Percentiles rank a stretch among this genome's conserved stretches.
phyloP scores from a whole-genome alignment of 345 rosid genomes.

The Abelmoschus esculentus region DNA sequence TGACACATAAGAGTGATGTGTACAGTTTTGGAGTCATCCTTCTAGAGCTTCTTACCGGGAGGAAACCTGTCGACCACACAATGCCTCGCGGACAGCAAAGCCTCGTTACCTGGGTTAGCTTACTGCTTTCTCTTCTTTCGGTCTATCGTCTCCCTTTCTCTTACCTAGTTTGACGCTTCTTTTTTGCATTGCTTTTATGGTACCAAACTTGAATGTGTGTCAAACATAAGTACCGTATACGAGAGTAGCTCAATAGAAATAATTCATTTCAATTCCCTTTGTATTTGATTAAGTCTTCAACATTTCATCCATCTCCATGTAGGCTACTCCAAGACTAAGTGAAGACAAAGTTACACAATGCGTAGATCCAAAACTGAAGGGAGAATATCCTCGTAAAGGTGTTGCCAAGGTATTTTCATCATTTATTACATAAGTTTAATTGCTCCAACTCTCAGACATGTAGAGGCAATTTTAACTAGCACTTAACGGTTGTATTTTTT shows the following conservation, averaged over 20 bases:
- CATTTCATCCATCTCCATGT: neutral
- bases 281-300: neutral
- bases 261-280: too few species aligned
- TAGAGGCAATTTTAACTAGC: neutral
- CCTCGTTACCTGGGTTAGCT: slow-evolving; percentile 90
- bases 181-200: too few species aligned
- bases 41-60: slow-evolving; percentile 85
- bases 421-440: neutral
- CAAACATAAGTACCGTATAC: neutral
- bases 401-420: slow-evolving; percentile 67
- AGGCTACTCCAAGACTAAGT: slow-evolving; percentile 98
- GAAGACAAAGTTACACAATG: slow-evolving; percentile 98
- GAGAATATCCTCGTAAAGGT: slow-evolving; percentile 92
- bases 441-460: neutral
- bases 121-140: neutral
- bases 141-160: neutral
- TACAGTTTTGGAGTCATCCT: slow-evolving; percentile 86
- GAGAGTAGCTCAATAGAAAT: too few species aligned
- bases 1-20: slow-evolving; percentile 97
- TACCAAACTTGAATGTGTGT: neutral
- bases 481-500: neutral
- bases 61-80: slow-evolving; percentile 98
- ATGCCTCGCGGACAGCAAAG: slow-evolving; percentile 99
- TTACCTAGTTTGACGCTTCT: neutral
- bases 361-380: slow-evolving; percentile 93